These are phyloP conservation scores for Solidago caesia DNA, from an alignment of 129 eudicot species.

Conservation along the genomic window DNA sequence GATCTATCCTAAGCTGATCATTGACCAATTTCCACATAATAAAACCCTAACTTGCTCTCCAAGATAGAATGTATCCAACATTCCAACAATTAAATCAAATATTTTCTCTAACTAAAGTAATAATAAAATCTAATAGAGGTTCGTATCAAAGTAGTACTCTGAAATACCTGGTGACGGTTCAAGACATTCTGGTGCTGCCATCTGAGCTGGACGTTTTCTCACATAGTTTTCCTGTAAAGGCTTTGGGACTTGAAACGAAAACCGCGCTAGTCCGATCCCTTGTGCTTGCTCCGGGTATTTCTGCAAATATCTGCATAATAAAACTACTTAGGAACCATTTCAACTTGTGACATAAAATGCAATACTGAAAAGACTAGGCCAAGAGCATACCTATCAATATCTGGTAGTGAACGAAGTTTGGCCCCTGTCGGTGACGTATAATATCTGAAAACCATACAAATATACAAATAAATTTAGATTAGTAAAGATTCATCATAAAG, in stretches of 20 bases:
- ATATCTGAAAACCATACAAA: conserved; percentile 49
- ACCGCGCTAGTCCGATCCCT: conserved; percentile 50
- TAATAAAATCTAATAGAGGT: no score
- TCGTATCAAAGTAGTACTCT: no score
- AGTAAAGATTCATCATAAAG: conserved; percentile 12
- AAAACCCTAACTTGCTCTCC: no score
- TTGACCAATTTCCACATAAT: no score
- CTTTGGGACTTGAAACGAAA: conserved; percentile 81
- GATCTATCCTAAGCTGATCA: no score
- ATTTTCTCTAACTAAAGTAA: no score
- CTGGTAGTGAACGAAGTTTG: conserved; percentile 80
- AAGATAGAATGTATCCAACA: no score
- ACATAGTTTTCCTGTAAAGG: conserved; percentile 73
- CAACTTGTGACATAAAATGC: neutral
- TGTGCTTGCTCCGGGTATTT: conserved; percentile 52
- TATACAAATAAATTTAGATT: neutral
- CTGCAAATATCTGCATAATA: conserved; percentile 45
- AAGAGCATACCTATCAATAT: conserved; percentile 50
- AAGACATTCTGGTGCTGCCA: conserved; percentile 22
- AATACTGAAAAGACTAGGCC: neutral
- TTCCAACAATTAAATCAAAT: no score
- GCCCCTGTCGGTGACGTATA: conserved; percentile 75
- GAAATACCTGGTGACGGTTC: conserved; percentile 47
- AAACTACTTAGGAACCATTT: conserved; percentile 13
- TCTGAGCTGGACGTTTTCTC: conserved; percentile 48